These are phyloP conservation scores for Lachnellula hyalina DNA, from an alignment of 2,329 filamentous ascomycete species.

Conservation along the genomic window DNA sequence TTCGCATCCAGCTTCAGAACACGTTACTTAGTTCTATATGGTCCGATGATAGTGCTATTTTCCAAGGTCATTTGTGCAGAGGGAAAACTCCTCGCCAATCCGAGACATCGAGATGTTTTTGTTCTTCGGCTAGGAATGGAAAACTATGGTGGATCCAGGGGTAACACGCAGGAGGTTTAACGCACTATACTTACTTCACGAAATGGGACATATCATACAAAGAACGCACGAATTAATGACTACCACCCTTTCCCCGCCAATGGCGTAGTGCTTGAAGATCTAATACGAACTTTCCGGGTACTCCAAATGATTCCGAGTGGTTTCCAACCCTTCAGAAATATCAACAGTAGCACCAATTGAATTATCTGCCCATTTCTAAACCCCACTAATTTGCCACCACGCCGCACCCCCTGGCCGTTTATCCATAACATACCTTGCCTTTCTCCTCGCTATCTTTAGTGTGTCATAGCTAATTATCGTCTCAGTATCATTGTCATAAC, in stretches of 20 bases:
- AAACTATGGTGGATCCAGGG: too few relatives aligned
- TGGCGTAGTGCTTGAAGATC: slow-evolving; percentile 43
- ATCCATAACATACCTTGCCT: slow-evolving; percentile 59
- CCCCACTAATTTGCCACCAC: slow-evolving; percentile 78
- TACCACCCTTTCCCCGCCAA: slow-evolving; percentile 2
- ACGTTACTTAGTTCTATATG: too few relatives aligned
- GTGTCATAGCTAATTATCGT: slow-evolving; percentile 71
- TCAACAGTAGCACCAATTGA: slow-evolving; percentile 48
- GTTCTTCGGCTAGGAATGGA: too few relatives aligned
- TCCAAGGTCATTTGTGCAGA: too few relatives aligned
- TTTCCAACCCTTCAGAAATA: slow-evolving; percentile 40
- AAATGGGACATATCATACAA: too few relatives aligned
- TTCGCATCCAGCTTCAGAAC: too few relatives aligned
- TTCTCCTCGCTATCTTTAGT: slow-evolving; percentile 51
- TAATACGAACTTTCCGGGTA: slow-evolving; percentile 51
- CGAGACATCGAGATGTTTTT: too few relatives aligned
- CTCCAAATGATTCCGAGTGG: slow-evolving; percentile 43
- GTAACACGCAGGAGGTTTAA: too few relatives aligned
- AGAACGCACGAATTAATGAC: neutral
- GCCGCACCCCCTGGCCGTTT: slow-evolving; percentile 67
- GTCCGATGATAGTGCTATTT: too few relatives aligned
- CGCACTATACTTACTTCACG: too few relatives aligned
- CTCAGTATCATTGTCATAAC: slow-evolving; percentile 54
- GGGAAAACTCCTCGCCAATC: too few relatives aligned
- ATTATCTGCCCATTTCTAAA: slow-evolving; percentile 53